Conservation (phyloP, 2,329 filamentous ascomycete species). For the Drechslerella stenobrocha region DNA sequence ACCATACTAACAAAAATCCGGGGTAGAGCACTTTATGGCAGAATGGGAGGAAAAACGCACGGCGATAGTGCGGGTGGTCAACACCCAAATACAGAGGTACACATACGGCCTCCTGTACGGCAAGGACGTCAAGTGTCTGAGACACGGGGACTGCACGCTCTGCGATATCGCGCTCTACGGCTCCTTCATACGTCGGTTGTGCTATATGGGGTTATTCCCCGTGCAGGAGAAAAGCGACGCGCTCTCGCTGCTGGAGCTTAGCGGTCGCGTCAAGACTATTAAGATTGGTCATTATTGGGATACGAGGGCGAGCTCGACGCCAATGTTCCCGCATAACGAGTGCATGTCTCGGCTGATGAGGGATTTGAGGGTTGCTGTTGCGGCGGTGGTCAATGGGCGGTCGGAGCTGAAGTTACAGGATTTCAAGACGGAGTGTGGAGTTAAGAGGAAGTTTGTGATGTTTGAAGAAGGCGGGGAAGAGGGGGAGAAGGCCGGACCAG, state of each 20-base stretch:
- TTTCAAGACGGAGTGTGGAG: constrained; percentile 13
- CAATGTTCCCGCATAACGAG: constrained; percentile 11
- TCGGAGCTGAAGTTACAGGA: constrained; percentile 14
- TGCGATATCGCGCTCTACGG: constrained; percentile 40
- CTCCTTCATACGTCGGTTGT: constrained; percentile 33
- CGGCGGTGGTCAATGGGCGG: constrained; percentile 2
- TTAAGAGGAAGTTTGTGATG: constrained; percentile 32
- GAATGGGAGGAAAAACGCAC: constrained; percentile 40
- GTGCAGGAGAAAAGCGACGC: constrained; percentile 34
- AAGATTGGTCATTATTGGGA: constrained; percentile 36
- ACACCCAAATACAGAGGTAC: constrained; percentile 20
- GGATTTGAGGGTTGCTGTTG: neutral
- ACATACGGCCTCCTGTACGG: constrained; percentile 37
- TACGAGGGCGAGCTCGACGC: neutral
- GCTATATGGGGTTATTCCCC: constrained; percentile 35
- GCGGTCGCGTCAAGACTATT: constrained; percentile 15
- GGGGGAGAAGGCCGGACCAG: neutral
- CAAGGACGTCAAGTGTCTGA: constrained; percentile 10
- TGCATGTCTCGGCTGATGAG: constrained; percentile 11
- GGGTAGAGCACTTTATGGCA: constrained; percentile 35
- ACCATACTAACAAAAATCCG: neutral
- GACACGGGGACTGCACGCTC: constrained; percentile 17
- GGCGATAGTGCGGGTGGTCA: constrained; percentile 16
- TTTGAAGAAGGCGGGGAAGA: constrained; percentile 16
- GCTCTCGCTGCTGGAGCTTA: constrained; percentile 30